Evolutionary conservation across 2,329 filamentous ascomycete species (phyloP).

Genomic region (Grosmannia penicillata): DNA sequence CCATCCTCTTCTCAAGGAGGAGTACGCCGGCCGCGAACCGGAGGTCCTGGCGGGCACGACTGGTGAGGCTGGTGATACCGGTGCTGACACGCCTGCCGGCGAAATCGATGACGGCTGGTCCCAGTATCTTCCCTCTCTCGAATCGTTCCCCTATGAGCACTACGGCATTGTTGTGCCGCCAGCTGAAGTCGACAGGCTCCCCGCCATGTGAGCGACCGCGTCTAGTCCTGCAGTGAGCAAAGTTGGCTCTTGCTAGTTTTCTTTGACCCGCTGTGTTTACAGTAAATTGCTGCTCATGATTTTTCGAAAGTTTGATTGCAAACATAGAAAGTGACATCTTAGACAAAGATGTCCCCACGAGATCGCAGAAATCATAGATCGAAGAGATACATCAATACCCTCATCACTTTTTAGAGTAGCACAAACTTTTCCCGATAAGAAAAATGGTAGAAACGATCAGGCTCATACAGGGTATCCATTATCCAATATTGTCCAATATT

Average conservation of each 20-base stretch:
- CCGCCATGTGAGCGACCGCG: constrained; percentile 25
- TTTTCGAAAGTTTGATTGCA: neutral
- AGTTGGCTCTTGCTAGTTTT: neutral
- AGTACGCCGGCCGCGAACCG: constrained; percentile 62
- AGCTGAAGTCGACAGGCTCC: constrained; percentile 25
- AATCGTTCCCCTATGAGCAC: constrained; percentile 40
- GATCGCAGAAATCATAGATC: too few species aligned
- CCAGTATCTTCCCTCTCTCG: constrained; percentile 34
- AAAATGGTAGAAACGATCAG: too few species aligned
- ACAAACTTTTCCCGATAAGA: too few species aligned
- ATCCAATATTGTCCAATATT: too few species aligned
- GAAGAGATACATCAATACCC: too few species aligned
- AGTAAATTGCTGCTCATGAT: neutral
- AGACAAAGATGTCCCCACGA: neutral
- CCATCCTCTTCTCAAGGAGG: constrained; percentile 60
- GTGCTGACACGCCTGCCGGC: constrained; percentile 40
- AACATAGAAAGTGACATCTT: neutral
- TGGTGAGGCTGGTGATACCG: constrained; percentile 43
- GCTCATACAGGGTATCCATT: constrained; percentile 1
- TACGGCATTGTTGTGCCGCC: constrained; percentile 41
- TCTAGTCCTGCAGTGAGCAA: constrained; percentile 10
- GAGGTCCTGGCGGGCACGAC: constrained; percentile 74
- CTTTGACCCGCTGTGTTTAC: neutral
- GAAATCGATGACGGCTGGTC: constrained; percentile 47
- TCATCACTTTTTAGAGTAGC: too few species aligned